Percentiles rank a stretch among this genome's conserved stretches.
phyloP scores from a whole-genome alignment of 2,329 filamentous ascomycete genomes.

The Fusarium sp. region DNA sequence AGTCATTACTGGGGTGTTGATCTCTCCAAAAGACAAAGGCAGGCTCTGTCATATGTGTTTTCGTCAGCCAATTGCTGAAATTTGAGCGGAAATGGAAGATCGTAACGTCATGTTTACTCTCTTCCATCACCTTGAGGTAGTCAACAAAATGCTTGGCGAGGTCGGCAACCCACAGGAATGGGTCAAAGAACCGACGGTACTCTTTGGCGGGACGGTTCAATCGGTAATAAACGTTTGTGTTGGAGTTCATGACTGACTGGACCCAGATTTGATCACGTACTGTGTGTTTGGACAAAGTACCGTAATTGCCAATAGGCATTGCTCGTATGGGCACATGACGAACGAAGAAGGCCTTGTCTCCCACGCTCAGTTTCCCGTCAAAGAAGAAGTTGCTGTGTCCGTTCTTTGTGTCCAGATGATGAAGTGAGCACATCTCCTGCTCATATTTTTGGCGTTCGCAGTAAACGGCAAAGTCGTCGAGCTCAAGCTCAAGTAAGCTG shows the following conservation, averaged over 20 bases:
- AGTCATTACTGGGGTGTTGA: conserved; percentile 65
- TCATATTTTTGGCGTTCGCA: conserved; percentile 51
- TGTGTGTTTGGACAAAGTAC: conserved; percentile 55
- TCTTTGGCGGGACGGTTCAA: conserved; percentile 66
- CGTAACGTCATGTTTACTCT: conserved; percentile 52
- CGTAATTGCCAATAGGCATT: conserved; percentile 76
- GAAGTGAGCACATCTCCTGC: conserved; percentile 65
- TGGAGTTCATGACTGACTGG: conserved; percentile 61
- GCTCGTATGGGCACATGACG: conserved; percentile 65
- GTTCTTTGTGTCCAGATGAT: conserved; percentile 58
- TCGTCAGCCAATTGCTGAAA: conserved; percentile 69
- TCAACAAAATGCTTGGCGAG: conserved; percentile 79
- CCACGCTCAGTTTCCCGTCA: conserved; percentile 68
- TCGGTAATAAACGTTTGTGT: conserved; percentile 69
- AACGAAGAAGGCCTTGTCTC: conserved; percentile 61
- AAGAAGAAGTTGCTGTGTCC: conserved; percentile 61
- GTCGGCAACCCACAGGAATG: conserved; percentile 77
- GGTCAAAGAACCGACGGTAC: conserved; percentile 70
- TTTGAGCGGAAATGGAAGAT: conserved; percentile 66
- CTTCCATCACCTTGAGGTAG: conserved; percentile 61
- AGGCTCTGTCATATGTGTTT: conserved; percentile 55
- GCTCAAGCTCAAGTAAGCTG: conserved; percentile 60
- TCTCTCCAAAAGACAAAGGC: conserved; percentile 66
- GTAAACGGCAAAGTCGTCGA: conserved; percentile 71
- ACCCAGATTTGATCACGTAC: conserved; percentile 72